phyloP scores from a whole-genome alignment of 208 protist genomes.

The Porcisia deanei region DNA sequence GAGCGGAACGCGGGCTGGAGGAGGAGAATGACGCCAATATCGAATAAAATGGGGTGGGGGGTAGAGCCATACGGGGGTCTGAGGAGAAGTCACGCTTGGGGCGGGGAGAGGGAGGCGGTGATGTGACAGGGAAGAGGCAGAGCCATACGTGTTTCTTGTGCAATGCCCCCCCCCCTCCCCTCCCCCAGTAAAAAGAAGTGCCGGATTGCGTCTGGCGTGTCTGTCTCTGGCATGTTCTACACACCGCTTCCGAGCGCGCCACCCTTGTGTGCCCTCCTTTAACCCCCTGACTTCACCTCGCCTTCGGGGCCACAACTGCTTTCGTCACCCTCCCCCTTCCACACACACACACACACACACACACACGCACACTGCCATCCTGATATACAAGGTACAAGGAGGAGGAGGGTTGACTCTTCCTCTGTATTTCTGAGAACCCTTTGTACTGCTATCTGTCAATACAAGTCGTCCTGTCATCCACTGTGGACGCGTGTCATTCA shows the following conservation, averaged over 20 bases:
- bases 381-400: too few species aligned
- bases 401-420: too few species aligned
- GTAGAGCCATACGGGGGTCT: not conserved
- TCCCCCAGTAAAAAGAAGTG: too few species aligned
- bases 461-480: too few species aligned
- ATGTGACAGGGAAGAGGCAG: not conserved
- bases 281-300: not conserved
- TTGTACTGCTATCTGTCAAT: too few species aligned
- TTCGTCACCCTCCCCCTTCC: not conserved
- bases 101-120: not conserved
- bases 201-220: not conserved
- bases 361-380: not conserved
- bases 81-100: not conserved
- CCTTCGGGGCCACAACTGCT: not conserved
- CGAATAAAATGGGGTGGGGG: not conserved
- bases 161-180: not conserved
- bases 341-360: conserved; percentile 2
- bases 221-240: not conserved
- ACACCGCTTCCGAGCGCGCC: not conserved
- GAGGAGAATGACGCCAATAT: not conserved
- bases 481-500: too few species aligned
- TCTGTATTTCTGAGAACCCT: too few species aligned
- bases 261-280: not conserved
- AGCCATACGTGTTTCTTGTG: not conserved
- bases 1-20: conserved; percentile 13